A percentile compares a stretch with the other conserved stretches of the same genome.
Conservation (phyloP, 1,284 basidiomycete genomes). For the Lignosus rhinocerotis region DNA sequence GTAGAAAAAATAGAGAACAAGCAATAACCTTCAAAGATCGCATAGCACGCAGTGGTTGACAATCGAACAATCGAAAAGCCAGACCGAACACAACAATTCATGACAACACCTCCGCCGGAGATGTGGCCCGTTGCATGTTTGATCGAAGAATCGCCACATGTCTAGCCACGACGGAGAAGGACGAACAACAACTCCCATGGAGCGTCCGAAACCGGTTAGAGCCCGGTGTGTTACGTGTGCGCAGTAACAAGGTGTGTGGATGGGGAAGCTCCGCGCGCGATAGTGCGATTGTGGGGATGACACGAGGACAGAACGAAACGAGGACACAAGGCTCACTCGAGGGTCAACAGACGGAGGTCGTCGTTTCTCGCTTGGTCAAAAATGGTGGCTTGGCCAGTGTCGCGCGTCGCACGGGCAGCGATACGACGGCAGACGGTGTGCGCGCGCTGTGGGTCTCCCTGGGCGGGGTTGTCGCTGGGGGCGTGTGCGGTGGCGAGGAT, state of each 20-base stretch:
- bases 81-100: too few relatives aligned
- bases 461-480: conserved; percentile 9
- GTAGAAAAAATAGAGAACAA: too few relatives aligned
- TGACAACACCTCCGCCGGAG: too few relatives aligned
- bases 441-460: conserved; percentile 15
- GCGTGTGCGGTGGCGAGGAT: background rate
- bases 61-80: background rate
- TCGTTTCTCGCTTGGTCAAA: conserved; percentile 72
- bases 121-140: background rate
- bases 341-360: conserved; percentile 81
- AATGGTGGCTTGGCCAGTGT: conserved; percentile 52
- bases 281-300: conserved; percentile 18
- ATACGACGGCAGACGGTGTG: conserved; percentile 38
- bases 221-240: background rate
- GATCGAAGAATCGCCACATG: background rate
- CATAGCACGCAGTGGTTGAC: background rate
- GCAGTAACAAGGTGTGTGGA: background rate
- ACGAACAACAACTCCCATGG: background rate
- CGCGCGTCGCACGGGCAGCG: conserved; percentile 39
- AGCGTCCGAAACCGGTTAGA: background rate
- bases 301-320: conserved; percentile 12
- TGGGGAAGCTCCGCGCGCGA: background rate
- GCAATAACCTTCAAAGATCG: background rate
- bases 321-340: conserved; percentile 54
- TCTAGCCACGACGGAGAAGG: background rate